phyloP scores from a whole-genome alignment of 2,329 filamentous ascomycete genomes.

The Fusarium setosum region DNA sequence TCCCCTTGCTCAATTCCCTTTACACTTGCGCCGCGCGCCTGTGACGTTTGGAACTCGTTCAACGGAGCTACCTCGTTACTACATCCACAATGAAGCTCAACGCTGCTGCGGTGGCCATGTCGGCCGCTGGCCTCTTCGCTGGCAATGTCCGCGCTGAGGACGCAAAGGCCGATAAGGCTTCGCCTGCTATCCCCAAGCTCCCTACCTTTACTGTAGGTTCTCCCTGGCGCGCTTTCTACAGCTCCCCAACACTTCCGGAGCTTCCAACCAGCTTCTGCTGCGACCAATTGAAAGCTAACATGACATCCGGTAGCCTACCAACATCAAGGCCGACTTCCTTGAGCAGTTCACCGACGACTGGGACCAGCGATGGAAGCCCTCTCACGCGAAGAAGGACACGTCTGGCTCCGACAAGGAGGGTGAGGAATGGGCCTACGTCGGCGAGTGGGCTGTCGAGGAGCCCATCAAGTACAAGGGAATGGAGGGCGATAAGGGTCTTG shows the following conservation, averaged over 20 bases:
- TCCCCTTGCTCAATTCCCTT: conserved; percentile 1
- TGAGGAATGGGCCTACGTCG: conserved; percentile 97
- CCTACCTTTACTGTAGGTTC: conserved; percentile 88
- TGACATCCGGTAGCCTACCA: conserved; percentile 76
- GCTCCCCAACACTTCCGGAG: not conserved
- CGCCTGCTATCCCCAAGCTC: conserved; percentile 71
- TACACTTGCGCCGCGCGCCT: conserved; percentile 35
- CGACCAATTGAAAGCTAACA: conserved; percentile 40
- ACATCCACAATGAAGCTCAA: conserved; percentile 82
- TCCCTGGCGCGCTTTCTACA: not conserved
- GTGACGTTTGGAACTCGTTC: conserved; percentile 27
- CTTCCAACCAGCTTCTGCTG: not conserved
- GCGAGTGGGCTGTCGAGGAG: conserved; percentile 97
- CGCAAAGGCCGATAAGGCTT: conserved; percentile 61
- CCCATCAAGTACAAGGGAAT: conserved; percentile 91
- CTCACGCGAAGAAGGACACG: conserved; percentile 93
- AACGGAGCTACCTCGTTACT: conserved; percentile 59
- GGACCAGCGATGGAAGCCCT: conserved; percentile 93
- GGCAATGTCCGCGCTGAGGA: conserved; percentile 78
- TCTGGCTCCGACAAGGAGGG: conserved; percentile 81
- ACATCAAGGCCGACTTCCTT: conserved; percentile 91
- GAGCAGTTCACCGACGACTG: conserved; percentile 99
- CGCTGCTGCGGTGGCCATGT: conserved; percentile 79
- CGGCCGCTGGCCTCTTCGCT: conserved; percentile 78
- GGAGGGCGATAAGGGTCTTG: conserved; percentile 93